Base-by-base conservation (phyloP, 768 basidiomycete species). In the Butyriboletus loyo region DNA sequence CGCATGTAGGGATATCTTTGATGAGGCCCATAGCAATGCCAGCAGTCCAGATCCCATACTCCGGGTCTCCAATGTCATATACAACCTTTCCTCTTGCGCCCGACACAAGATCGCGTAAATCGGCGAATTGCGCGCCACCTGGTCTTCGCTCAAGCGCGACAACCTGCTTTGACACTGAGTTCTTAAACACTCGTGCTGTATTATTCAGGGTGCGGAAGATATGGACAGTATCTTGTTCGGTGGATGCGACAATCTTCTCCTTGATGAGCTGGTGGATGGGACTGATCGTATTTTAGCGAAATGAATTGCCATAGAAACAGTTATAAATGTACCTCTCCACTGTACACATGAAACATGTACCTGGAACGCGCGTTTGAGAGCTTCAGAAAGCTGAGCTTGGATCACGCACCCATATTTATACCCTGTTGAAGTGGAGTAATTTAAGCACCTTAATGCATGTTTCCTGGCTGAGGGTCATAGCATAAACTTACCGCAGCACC, bases 311-410 rank as follows among this genome's bases (percentile, higher is more conserved):
- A 28, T 22, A 6, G 8, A 48, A 28, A n/a, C n/a, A 10, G 22
- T 14, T 35, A 53, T 7, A 28, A 11, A 61, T 68, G 43, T 63
- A 85, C 82, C 85, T 83, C 68, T 97, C 93, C 11, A 85, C 82
- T 1, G 92, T 95, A 67, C 88, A 89, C 90, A 96, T 87, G 74
- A 97, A 95, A 6, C 92, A 82, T 9, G 93, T 94, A 13, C 89
- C 70, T 74, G 49, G 19, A n/a, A 41, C 7, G 7, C 5, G 21
- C 13, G 1, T 14, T 36, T 59, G n/a, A 39, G 45, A 31, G n/a
- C 11, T 49, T 28, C 17, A 7, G 11, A 13, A 30, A 21, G 8
- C 30, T 34, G 3, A 34, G 27, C 5, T 35, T 1, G 5, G 21
- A 35, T 38, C 28, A 63, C 65, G 31, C 48, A 71, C 75, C 94